Conservation (phyloP, 768 basidiomycete genomes). For the Phaeolepiota aurea region DNA sequence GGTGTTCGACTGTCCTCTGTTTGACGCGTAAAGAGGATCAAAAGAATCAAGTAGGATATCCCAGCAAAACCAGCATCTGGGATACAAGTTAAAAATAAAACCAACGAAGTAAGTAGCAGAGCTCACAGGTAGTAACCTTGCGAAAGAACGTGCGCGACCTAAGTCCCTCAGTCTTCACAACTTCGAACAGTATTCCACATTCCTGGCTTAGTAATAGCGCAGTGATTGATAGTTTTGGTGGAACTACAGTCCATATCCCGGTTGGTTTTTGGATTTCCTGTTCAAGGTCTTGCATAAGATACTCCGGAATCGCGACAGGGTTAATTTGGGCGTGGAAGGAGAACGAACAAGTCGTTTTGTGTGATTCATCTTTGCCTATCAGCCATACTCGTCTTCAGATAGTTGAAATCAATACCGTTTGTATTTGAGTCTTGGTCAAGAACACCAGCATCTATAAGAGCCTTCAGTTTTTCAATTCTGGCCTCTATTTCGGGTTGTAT, state of each 20-base stretch:
- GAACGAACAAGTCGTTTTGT: conserved; percentile 55
- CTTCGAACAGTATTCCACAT: conserved; percentile 69
- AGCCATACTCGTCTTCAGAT: conserved; percentile 1
- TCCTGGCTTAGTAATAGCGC: conserved; percentile 70
- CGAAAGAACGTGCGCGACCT: conserved; percentile 63
- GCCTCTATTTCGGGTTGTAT: conserved; percentile 53
- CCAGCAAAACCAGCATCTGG: conserved; percentile 69
- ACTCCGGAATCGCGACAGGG: conserved; percentile 40
- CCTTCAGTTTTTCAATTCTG: conserved; percentile 50
- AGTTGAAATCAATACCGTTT: conserved; percentile 14
- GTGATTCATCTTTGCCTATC: conserved; percentile 32
- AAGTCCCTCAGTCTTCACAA: conserved; percentile 60
- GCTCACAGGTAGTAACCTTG: conserved; percentile 61
- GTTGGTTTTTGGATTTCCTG: conserved; percentile 69
- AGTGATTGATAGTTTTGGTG: conserved; percentile 50
- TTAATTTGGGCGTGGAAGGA: conserved; percentile 56
- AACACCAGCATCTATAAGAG: conserved; percentile 58
- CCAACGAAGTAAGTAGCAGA: neutral
- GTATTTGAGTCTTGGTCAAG: conserved; percentile 41
- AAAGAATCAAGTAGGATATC: conserved; percentile 55
- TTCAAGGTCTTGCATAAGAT: conserved; percentile 62
- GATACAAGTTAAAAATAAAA: conserved; percentile 7
- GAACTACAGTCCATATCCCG: conserved; percentile 49
- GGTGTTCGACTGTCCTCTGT: conserved; percentile 70
- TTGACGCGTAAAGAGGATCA: conserved; percentile 68